Percentiles rank a stretch among this genome's conserved stretches.
Conservation (phyloP, 192 early-diverging fungal genomes). For the Umbelopsis vinacea region DNA sequence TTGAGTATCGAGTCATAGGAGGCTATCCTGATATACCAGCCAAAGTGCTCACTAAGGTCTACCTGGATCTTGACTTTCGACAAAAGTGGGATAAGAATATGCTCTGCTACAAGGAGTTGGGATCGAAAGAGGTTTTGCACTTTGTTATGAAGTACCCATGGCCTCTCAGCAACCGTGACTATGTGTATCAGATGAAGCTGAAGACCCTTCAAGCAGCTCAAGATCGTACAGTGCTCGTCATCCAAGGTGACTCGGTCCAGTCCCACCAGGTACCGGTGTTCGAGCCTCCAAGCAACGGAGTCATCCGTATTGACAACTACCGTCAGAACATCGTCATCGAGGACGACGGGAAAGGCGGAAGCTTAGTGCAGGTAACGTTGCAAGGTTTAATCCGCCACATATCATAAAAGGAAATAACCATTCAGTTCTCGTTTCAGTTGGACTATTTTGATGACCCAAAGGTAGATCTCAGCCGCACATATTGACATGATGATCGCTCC, state of each 20-base stretch:
- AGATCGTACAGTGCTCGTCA: constrained; percentile 24
- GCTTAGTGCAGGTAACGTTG: constrained; percentile 32
- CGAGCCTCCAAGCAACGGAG: constrained; percentile 37
- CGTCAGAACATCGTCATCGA: constrained; percentile 52
- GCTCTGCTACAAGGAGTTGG: constrained; percentile 46
- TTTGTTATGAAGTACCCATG: constrained; percentile 47
- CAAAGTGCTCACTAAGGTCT: constrained; percentile 50
- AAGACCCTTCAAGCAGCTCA: constrained; percentile 1
- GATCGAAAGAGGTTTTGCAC: constrained; percentile 7
- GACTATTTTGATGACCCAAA: constrained; percentile 61
- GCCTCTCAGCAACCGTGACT: constrained; percentile 53
- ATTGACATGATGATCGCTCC: neutral
- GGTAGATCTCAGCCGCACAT: constrained; percentile 27
- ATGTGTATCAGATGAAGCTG: constrained; percentile 47
- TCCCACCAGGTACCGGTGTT: neutral
- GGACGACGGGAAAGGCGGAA: constrained; percentile 48
- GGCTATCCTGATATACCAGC: constrained; percentile 49
- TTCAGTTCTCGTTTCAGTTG: constrained; percentile 26
- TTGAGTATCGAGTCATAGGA: constrained; percentile 54
- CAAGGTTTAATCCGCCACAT: neutral
- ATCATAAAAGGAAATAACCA: constrained; percentile 6
- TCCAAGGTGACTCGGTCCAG: constrained; percentile 35
- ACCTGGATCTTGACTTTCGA: constrained; percentile 55
- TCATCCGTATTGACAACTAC: constrained; percentile 53
- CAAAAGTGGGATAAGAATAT: constrained; percentile 62